phyloP scores from a whole-genome alignment of 2,329 filamentous ascomycete species.

The Aspergillus felis region DNA sequence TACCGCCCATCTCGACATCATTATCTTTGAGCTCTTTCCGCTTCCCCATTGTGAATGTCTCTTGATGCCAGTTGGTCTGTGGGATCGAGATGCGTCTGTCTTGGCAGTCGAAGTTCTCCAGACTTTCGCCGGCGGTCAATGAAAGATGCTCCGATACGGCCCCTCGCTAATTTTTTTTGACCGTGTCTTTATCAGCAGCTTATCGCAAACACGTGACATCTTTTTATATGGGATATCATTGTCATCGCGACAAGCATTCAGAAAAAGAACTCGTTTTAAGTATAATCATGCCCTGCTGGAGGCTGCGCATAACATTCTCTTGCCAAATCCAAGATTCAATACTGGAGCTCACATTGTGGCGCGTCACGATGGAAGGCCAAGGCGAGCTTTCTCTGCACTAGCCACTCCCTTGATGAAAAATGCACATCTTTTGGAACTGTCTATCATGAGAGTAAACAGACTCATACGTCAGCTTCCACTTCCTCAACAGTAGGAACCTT shows the following conservation, averaged over 20 bases:
- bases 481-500: slow-evolving; percentile 30
- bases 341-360: not conserved
- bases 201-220: slow-evolving; percentile 11
- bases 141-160: slow-evolving; percentile 10
- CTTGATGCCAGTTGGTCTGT: not conserved
- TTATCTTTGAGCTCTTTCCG: slow-evolving; percentile 48
- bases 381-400: not conserved
- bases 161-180: slow-evolving; percentile 19
- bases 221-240: not conserved
- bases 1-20: slow-evolving; percentile 42
- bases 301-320: no score
- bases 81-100: not conserved
- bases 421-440: not conserved
- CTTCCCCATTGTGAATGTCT: slow-evolving; percentile 45
- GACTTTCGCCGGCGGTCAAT: not conserved
- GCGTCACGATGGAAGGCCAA: not conserved
- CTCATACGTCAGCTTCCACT: slow-evolving; percentile 30
- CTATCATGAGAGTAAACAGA: not conserved
- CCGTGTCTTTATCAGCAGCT: slow-evolving; percentile 22
- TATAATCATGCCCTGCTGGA: not conserved
- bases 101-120: not conserved
- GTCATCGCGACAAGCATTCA: not conserved
- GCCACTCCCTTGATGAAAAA: not conserved
- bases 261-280: no score
- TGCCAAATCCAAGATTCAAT: not conserved